Evolutionary conservation across 2,329 filamentous ascomycete species (phyloP).

Genomic region (Hypomyces perniciosus): DNA sequence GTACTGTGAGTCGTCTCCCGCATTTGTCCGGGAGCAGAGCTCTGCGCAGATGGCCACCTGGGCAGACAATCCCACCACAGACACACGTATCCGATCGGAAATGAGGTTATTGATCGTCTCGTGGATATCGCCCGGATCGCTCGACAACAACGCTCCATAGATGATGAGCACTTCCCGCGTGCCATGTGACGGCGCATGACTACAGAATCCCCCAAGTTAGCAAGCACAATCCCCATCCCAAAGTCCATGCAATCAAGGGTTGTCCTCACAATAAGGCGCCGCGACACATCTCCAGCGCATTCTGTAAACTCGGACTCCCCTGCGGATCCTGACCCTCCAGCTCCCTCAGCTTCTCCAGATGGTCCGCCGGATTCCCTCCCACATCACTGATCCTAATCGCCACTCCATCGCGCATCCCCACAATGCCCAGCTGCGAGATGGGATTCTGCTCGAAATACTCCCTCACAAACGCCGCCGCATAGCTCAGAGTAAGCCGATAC

Average conservation of each 20-base stretch:
- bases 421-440: constrained; percentile 87
- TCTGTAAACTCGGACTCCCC: constrained; percentile 79
- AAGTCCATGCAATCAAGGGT: neutral
- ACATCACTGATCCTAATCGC: constrained; percentile 82
- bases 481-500: constrained; percentile 74
- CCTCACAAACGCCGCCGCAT: constrained; percentile 78
- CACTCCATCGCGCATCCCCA: constrained; percentile 90
- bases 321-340: constrained; percentile 62
- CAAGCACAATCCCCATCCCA: neutral
- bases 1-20: constrained; percentile 69
- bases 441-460: constrained; percentile 99
- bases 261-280: constrained; percentile 73
- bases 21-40: constrained; percentile 81
- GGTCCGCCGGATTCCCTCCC: constrained; percentile 84
- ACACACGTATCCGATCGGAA: constrained; percentile 76
- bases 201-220: constrained; percentile 26
- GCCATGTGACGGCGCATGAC: constrained; percentile 86
- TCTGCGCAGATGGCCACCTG: constrained; percentile 90
- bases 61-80: constrained; percentile 83
- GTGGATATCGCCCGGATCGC: constrained; percentile 93
- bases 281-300: constrained; percentile 90
- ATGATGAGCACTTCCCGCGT: constrained; percentile 89
- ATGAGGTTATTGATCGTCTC: constrained; percentile 77
- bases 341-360: constrained; percentile 68
- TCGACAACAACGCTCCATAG: constrained; percentile 83